Base-by-base conservation (phyloP, 805 yeast genomes). In the Saturnispora saitoi region DNA sequence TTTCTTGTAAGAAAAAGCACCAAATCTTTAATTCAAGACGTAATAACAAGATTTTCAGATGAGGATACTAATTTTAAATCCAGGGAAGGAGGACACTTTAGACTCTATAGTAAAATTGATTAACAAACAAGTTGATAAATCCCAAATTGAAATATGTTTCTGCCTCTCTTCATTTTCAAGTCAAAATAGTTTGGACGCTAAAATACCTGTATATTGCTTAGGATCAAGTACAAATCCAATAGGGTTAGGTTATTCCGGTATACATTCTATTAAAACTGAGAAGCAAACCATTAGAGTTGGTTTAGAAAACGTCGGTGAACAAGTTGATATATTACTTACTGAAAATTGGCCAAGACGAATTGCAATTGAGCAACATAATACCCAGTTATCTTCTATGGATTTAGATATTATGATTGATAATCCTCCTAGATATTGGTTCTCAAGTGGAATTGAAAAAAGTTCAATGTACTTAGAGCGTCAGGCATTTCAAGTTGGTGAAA, bases 361-460 rank as follows among this genome's bases (percentile, higher is more conserved):
- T 20, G 73, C 83, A 0, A 58, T 63, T 11, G 73, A 69, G 48
- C 70, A 72, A 32, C 66, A 68, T 17, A 34, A 39, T 24, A 40
- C 44, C 4, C 32, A 28, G 12, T 26, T 46, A 4, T 39, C 48
- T 5, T 39, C 40, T 8, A 14, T 19, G 17, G 39, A 39, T 11
- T 29, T 46, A 15, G 48, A 46, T 20, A 6, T 4, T 4, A 5
- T 32, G 24, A n/a, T 46, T 10, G 39, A 31, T 12, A 46, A 69
- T 2, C 70, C 72, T 51, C 95, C 95, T 2, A 67, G 78, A 49
- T 86, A 86, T 58, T 84, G 83, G 63, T 81, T 86, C 58, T 68
- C 78, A 2, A 74, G 70, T 22, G 86, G 86, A 0, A 37, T 17
- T 41, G 62, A 71, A 40, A 69, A 71, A 12, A 43, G 60, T 1